These are phyloP conservation scores for Arctium lappa DNA, from an alignment of 129 eudicot species.

Conservation along the genomic window DNA sequence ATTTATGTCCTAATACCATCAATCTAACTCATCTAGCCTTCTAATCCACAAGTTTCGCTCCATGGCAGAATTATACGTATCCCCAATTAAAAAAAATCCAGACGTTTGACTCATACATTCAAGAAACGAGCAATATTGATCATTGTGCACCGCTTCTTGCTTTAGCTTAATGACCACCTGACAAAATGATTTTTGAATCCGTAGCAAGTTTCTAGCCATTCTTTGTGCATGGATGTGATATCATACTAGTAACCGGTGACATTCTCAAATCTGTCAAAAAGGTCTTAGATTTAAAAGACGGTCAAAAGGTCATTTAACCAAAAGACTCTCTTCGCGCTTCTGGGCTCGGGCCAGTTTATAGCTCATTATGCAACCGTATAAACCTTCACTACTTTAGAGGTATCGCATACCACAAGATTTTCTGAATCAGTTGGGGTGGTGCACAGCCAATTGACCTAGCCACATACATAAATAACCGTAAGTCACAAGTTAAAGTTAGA, in stretches of 20 bases:
- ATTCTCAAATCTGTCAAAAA: background rate
- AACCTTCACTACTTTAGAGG: constrained; percentile 91
- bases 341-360: background rate
- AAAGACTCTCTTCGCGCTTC: background rate
- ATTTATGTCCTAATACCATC: background rate
- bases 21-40: background rate
- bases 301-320: background rate
- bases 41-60: background rate
- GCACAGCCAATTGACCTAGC: constrained; percentile 96
- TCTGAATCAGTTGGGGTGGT: constrained; percentile 84
- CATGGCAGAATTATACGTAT: too few species aligned
- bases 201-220: background rate
- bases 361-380: constrained; percentile 55
- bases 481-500: background rate
- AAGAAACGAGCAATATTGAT: background rate
- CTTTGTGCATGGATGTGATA: background rate
- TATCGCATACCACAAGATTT: constrained; percentile 86
- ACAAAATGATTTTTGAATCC: background rate
- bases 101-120: background rate
- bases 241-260: background rate
- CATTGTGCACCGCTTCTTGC: background rate
- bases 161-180: background rate
- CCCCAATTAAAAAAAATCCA: background rate
- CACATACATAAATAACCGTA: constrained; percentile 1
- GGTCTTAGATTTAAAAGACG: background rate